Conservation (phyloP, 441 rosid genomes). For the Daphne laureola region DNA sequence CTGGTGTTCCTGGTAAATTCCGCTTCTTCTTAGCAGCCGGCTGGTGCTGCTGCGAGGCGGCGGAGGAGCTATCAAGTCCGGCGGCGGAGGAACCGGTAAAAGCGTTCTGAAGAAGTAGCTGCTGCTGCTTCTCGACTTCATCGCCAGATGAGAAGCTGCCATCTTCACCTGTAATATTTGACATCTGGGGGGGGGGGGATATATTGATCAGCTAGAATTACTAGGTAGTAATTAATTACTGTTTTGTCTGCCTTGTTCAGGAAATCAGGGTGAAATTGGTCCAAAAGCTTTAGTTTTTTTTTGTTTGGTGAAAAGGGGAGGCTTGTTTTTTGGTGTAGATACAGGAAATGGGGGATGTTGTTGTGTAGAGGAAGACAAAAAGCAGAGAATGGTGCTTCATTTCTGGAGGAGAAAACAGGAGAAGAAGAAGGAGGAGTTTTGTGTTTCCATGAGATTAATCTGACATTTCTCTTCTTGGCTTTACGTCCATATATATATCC, state of each 20-base stretch:
- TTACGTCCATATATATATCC: constrained; percentile 23
- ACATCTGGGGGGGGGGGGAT: constrained; percentile 26
- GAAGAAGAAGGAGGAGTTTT: no score
- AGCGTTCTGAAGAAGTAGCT: constrained; percentile 19
- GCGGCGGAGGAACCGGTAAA: constrained; percentile 19
- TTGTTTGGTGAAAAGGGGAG: constrained; percentile 18
- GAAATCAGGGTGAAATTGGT: no score
- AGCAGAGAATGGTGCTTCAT: constrained; percentile 29
- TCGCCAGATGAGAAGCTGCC: constrained; percentile 66
- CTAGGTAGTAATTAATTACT: constrained; percentile 8
- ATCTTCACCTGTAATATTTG: constrained; percentile 54
- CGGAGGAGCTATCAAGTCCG: constrained; percentile 25
- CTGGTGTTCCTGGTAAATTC: constrained; percentile 75
- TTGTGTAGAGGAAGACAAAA: constrained; percentile 32
- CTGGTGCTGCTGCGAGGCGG: constrained; percentile 25
- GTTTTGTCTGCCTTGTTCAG: constrained; percentile 1
- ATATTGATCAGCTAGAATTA: not conserved
- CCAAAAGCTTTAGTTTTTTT: constrained; percentile 9
- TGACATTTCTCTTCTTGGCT: constrained; percentile 42
- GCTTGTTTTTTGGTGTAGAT: constrained; percentile 20
- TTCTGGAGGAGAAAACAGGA: constrained; percentile 17
- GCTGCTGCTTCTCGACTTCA: constrained; percentile 40
- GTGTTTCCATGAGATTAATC: constrained; percentile 12
- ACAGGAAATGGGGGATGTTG: constrained; percentile 32
- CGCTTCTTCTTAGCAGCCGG: constrained; percentile 53